Base-by-base conservation (phyloP, 2,329 filamentous ascomycete species). In the Botryotinia narcissicola region DNA sequence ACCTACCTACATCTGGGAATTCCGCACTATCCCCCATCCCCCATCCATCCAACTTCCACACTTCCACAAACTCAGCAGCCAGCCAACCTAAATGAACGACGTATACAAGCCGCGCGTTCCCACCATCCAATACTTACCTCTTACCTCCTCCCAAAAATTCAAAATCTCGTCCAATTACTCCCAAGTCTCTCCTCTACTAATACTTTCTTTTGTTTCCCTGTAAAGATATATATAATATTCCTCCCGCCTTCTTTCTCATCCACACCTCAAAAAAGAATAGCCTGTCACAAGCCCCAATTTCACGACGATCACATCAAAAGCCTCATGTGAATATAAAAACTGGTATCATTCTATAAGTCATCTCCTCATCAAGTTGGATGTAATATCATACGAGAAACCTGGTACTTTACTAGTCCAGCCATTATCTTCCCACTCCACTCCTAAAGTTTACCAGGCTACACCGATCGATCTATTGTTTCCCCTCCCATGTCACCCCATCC, bases 281-380 rank as follows among this genome's bases (percentile, higher is more conserved):
- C n/a, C 14, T 16, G 16, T 6, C 51, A 57, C 14, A 57, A 57
- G 14, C 6, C n/a, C n/a, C 2, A 57, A 29, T 57, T 25, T 57
- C 51, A 57, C n/a, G 2, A 14, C 22, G 18, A 60, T 25, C 57
- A 35, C 29, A 3, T 35, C 57, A 35, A 16, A 68, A n/a, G 25
- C 25, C 4, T 29, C 25, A 10, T 16, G 37, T 57, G 4, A 4
- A 42, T 14, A 40, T 54, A 32, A 40, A 40, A 42, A 32, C 25
- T 68, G 48, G 35, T 57, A 42, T 68, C 48, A 68, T 68, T 54
- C 42, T 57, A n/a, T 57, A 54, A 35, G 22, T 68, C 22, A 42
- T 40, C 5, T 51, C 35, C 8, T 35, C 20, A 16, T 57, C 35
- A 42, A 57, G 35, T 51, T 68, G 35, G 16, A 42, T 57, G 22